Evolutionary conservation across 441 rosid genomes (phyloP).

Genomic region (Jatropha podagrica): DNA sequence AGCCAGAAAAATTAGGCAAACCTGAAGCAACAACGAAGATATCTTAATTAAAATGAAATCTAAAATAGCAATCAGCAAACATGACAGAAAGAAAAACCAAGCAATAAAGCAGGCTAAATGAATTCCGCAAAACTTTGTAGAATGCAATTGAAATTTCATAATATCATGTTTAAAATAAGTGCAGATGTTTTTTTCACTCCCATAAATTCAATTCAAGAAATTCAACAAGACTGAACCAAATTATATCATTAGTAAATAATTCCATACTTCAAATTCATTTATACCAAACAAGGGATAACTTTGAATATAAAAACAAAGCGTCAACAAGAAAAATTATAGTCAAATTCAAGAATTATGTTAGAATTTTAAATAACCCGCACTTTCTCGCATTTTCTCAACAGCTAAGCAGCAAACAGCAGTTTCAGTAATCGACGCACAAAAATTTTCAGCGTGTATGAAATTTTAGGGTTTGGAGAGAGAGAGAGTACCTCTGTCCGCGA

Average conservation of each 20-base stretch:
- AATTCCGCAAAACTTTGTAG: no score
- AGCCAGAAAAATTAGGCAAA: conserved; percentile 38
- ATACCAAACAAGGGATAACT: no score
- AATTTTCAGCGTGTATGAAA: not conserved
- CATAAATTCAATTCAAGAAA: no score
- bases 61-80: no score
- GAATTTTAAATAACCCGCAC: not conserved
- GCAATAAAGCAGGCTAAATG: no score
- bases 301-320: not conserved
- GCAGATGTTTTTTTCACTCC: no score
- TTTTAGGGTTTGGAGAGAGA: not conserved
- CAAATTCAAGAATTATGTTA: not conserved
- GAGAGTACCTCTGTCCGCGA: conserved; percentile 36
- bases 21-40: conserved; percentile 22
- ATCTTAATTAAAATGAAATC: not conserved
- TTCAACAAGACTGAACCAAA: no score
- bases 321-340: not conserved
- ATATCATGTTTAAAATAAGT: no score
- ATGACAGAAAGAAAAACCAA: no score
- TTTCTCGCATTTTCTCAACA: not conserved
- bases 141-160: no score
- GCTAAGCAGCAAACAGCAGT: not conserved
- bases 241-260: no score
- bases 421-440: not conserved
- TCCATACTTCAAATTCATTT: no score